These are phyloP conservation scores for Trametes meyenii DNA, from an alignment of 768 basidiomycete species.

Conservation along the genomic window DNA sequence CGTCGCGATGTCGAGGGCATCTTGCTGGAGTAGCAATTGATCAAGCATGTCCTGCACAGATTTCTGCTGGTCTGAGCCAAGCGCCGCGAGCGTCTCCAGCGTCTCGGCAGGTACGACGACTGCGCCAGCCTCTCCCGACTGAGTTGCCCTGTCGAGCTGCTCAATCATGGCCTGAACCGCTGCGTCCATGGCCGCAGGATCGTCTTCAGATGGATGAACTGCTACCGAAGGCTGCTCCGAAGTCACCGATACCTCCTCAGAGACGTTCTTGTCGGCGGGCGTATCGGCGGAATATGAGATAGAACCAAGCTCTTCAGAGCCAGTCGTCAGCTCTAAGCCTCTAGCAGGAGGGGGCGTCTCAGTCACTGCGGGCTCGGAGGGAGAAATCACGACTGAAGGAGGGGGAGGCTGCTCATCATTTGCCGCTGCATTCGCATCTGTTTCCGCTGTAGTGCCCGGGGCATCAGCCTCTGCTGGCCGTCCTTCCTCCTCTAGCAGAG, in stretches of 20 bases:
- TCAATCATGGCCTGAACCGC: constrained; percentile 19
- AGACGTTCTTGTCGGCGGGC: not conserved
- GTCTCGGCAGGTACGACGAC: constrained; percentile 14
- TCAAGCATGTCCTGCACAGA: constrained; percentile 22
- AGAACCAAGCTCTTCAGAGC: not conserved
- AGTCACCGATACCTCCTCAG: not conserved
- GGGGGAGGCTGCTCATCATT: not conserved
- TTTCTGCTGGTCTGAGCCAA: constrained; percentile 13
- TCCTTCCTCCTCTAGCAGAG: not conserved
- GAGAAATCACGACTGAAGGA: constrained; percentile 3
- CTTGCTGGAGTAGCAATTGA: constrained; percentile 18
- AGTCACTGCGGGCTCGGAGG: not conserved
- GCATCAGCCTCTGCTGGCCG: not conserved
- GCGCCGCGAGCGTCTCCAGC: not conserved
- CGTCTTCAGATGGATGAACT: not conserved
- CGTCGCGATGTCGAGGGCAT: constrained; percentile 20
- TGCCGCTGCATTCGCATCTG: not conserved
- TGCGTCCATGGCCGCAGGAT: constrained; percentile 4
- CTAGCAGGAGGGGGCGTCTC: not conserved
- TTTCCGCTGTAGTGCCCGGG: not conserved
- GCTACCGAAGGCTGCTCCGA: not conserved
- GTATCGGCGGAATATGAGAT: no score
- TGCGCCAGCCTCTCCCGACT: constrained; percentile 12
- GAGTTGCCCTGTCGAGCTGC: constrained; percentile 17
- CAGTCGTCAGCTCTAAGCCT: not conserved